Evolutionary conservation across 495 filamentous ascomycete genomes (phyloP).

Genomic region (Talaromyces liani): DNA sequence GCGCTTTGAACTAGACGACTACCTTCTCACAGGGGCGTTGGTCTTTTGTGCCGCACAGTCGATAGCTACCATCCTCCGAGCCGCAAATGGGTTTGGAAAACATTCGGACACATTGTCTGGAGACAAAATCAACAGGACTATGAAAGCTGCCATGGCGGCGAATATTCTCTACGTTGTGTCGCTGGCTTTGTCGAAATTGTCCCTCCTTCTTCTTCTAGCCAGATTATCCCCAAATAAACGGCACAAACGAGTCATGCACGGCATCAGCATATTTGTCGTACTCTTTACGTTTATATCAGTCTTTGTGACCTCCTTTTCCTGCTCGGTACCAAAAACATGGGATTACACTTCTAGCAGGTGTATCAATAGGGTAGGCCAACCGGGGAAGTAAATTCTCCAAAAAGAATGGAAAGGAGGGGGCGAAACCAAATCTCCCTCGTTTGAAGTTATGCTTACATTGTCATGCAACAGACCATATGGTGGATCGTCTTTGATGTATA

Average conservation of each 20-base stretch:
- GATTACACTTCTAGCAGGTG: neutral
- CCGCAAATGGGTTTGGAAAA: neutral
- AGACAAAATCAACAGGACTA: neutral
- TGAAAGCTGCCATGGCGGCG: constrained; percentile 1
- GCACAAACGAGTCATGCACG: neutral
- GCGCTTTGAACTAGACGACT: neutral
- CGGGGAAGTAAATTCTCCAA: neutral
- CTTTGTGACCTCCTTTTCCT: neutral
- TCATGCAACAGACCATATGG: constrained; percentile 1
- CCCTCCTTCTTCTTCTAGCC: neutral
- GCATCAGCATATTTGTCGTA: neutral
- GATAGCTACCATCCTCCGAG: constrained; percentile 1
- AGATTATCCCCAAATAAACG: neutral
- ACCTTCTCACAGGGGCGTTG: neutral
- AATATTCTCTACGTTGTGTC: neutral
- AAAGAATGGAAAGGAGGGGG: neutral
- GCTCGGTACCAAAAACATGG: neutral
- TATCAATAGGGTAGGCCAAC: neutral
- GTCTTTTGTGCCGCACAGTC: neutral
- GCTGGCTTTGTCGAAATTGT: too few species aligned
- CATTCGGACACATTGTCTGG: neutral
- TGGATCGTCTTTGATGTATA: neutral
- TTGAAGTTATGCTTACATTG: neutral
- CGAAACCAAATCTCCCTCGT: neutral
- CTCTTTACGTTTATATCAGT: neutral